Percentiles rank a stretch among this genome's conserved stretches.
Conservation (phyloP, 2,329 filamentous ascomycete genomes). For the Dactylella cylindrospora region DNA sequence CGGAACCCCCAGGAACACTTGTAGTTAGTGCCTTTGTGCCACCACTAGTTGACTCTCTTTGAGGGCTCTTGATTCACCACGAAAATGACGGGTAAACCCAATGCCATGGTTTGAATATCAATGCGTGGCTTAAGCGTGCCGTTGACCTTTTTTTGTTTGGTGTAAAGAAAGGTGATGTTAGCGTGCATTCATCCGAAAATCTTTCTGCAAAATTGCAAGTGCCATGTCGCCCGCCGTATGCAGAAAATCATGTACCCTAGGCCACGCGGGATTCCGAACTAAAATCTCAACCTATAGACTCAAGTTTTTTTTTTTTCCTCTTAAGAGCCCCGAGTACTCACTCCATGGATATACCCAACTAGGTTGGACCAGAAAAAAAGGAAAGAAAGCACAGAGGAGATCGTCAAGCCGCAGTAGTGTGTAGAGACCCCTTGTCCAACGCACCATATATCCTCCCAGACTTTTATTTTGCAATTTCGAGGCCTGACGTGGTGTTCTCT, state of each 20-base stretch:
- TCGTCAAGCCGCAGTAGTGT: conserved; percentile 45
- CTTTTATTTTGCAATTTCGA: conserved; percentile 45
- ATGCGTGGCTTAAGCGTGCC: conserved; percentile 31
- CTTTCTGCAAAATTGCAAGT: conserved; percentile 43
- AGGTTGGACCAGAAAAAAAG: conserved; percentile 21
- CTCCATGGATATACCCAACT: conserved; percentile 14
- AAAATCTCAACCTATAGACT: conserved; percentile 32
- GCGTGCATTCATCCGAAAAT: conserved; percentile 45
- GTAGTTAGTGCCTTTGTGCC: conserved; percentile 26
- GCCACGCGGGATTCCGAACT: conserved; percentile 37
- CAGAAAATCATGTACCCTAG: too few species aligned
- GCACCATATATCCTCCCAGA: conserved; percentile 43
- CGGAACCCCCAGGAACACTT: conserved; percentile 15
- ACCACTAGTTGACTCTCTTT: conserved; percentile 20
- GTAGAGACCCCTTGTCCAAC: conserved; percentile 44
- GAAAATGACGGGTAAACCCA: conserved; percentile 35
- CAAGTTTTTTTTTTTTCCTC: conserved; percentile 24
- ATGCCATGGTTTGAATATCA: conserved; percentile 35
- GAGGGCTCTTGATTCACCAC: conserved; percentile 18
- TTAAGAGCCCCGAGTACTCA: conserved; percentile 30
- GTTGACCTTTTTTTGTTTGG: too few species aligned
- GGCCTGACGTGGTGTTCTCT: conserved; percentile 44
- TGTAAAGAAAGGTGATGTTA: conserved; percentile 28
- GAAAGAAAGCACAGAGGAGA: conserved; percentile 38
- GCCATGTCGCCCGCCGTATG: too few species aligned